A percentile compares a stretch with the other conserved stretches of the same genome.
Conservation (phyloP, 768 basidiomycete species). For the Lentinula edodes region DNA sequence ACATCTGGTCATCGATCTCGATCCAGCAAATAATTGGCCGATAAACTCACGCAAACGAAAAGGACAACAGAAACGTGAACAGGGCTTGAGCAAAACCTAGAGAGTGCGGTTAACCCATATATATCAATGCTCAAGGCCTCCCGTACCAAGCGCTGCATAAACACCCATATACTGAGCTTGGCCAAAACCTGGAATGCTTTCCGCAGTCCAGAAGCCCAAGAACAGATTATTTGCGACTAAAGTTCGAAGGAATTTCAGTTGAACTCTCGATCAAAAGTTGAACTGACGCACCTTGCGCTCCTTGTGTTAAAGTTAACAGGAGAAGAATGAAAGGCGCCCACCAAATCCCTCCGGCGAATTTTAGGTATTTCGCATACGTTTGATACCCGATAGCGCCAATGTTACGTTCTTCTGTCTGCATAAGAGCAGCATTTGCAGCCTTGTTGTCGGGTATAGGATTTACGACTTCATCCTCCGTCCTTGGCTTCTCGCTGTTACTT, state of each 20-base stretch:
- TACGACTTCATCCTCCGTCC: neutral
- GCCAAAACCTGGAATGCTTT: constrained; percentile 46
- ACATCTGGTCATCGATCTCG: neutral
- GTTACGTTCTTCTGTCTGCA: constrained; percentile 44
- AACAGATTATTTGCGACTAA: constrained; percentile 61
- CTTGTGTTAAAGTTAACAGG: constrained; percentile 43
- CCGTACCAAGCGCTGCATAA: constrained; percentile 41
- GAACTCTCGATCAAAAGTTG: neutral
- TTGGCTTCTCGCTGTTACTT: neutral
- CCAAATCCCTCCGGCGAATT: constrained; percentile 38
- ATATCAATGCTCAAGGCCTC: neutral
- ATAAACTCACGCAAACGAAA: constrained; percentile 42
- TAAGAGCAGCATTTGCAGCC: constrained; percentile 3
- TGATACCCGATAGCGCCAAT: constrained; percentile 46
- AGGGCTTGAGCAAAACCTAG: constrained; percentile 45
- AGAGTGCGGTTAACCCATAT: neutral
- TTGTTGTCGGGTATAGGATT: constrained; percentile 10
- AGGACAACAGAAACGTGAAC: constrained; percentile 43
- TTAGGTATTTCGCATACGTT: constrained; percentile 45
- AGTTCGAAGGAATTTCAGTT: neutral
- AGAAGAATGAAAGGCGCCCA: constrained; percentile 44
- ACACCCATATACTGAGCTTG: constrained; percentile 68
- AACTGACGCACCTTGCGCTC: constrained; percentile 37
- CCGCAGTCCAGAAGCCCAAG: constrained; percentile 68
- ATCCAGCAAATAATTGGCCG: neutral